phyloP scores from a whole-genome alignment of 305 asterid species.

The Ajuga reptans region DNA sequence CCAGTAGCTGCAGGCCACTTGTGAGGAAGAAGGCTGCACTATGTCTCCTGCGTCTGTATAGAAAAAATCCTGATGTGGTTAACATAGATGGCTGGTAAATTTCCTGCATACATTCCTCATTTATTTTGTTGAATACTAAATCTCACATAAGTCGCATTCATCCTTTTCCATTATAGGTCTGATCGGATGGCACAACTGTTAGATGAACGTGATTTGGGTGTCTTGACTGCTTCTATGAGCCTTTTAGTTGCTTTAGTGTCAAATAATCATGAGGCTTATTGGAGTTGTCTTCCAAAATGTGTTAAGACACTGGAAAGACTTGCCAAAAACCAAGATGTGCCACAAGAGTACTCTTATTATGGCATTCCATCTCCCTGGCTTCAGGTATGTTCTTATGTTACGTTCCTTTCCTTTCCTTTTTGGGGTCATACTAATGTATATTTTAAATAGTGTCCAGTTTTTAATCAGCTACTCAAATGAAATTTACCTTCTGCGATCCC shows the following conservation, averaged over 20 bases:
- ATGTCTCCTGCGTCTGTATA: constrained; percentile 83
- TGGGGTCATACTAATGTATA: not conserved
- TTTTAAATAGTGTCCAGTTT: not conserved
- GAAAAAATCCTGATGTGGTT: constrained; percentile 97
- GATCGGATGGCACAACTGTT: constrained; percentile 94
- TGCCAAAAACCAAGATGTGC: constrained; percentile 89
- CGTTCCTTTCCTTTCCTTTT: not conserved
- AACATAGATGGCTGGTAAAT: constrained; percentile 96
- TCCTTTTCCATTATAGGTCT: constrained; percentile 54
- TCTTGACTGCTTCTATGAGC: constrained; percentile 93
- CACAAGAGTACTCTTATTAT: constrained; percentile 97
- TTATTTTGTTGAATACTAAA: constrained; percentile 3
- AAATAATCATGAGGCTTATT: constrained; percentile 84
- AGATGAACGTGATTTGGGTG: constrained; percentile 98
- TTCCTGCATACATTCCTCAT: constrained; percentile 12
- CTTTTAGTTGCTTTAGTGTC: constrained; percentile 94
- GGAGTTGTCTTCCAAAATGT: constrained; percentile 98
- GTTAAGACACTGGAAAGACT: constrained; percentile 88
- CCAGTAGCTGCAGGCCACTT: constrained; percentile 96
- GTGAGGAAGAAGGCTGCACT: constrained; percentile 99
- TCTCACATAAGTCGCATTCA: not conserved
- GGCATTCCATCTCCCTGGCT: constrained; percentile 99
- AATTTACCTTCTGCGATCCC: not conserved
- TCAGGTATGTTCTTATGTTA: constrained; percentile 49
- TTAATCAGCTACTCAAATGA: not conserved